phyloP scores from a whole-genome alignment of 2,329 filamentous ascomycete genomes.

The Phaeosphaeriaceae sp. region DNA sequence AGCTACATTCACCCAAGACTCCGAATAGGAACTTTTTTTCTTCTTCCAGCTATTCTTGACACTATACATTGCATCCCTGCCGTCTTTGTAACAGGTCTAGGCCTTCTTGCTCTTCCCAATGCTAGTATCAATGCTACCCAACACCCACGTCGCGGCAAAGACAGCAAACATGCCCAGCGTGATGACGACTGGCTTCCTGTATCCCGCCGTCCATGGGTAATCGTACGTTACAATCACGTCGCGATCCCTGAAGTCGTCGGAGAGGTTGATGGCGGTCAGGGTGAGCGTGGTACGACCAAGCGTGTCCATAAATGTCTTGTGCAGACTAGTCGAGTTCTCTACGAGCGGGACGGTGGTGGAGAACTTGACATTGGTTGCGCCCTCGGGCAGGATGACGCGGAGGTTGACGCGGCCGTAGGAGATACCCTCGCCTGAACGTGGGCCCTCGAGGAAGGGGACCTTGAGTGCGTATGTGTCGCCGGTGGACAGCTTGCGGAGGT shows the following conservation, averaged over 20 bases:
- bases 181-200: constrained; percentile 87
- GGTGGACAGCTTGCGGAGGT: constrained; percentile 70
- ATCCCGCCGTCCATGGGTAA: constrained; percentile 74
- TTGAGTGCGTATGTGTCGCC: constrained; percentile 83
- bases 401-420: constrained; percentile 84
- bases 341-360: constrained; percentile 76
- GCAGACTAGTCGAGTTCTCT: constrained; percentile 66
- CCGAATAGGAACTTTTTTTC: constrained; percentile 8
- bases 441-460: constrained; percentile 92
- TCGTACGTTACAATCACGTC: constrained; percentile 89
- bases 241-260: constrained; percentile 87
- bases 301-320: constrained; percentile 94
- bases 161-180: constrained; percentile 76
- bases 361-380: constrained; percentile 84
- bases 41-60: neutral
- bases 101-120: constrained; percentile 68
- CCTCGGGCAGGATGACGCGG: constrained; percentile 88
- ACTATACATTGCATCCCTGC: constrained; percentile 3
- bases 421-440: constrained; percentile 83
- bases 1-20: neutral
- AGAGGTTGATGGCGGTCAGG: constrained; percentile 83
- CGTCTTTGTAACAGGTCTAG: constrained; percentile 8
- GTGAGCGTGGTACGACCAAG: constrained; percentile 83
- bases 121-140: constrained; percentile 82
- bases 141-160: constrained; percentile 76